Evolutionary conservation across 2,329 filamentous ascomycete genomes (phyloP).

Genomic region (Diaporthe helianthi): DNA sequence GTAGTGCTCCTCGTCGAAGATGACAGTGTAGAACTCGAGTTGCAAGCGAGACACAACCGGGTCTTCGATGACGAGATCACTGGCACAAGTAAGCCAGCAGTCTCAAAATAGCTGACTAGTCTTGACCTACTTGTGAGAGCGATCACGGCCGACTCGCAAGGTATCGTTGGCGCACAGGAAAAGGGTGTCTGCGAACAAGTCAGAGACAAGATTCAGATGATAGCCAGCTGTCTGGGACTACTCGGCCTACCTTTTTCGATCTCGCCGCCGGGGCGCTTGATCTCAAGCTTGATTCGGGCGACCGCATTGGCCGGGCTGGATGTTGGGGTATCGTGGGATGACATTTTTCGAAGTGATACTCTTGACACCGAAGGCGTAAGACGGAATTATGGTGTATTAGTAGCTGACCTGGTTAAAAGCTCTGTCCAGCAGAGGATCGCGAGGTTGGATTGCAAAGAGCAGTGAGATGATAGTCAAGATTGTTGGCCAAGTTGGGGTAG

Average conservation of each 20-base stretch:
- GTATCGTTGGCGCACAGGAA: constrained; percentile 12
- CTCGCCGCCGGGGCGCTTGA: neutral
- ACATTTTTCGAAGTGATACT: constrained; percentile 1
- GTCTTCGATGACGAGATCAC: constrained; percentile 50
- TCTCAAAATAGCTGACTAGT: neutral
- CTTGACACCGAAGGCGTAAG: neutral
- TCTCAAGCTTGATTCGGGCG: constrained; percentile 11
- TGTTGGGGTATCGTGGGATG: neutral
- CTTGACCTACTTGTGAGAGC: constrained; percentile 38
- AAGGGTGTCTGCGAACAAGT: neutral
- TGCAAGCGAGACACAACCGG: constrained; percentile 58
- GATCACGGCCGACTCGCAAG: constrained; percentile 42
- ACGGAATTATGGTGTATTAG: neutral
- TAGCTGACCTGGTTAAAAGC: neutral
- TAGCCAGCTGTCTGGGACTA: neutral
- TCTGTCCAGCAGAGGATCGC: constrained; percentile 25
- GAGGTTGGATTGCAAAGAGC: neutral
- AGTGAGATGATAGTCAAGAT: neutral
- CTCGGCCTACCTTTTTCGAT: neutral
- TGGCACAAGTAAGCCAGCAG: constrained; percentile 35
- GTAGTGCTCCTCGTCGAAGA: constrained; percentile 50
- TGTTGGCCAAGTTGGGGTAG: neutral
- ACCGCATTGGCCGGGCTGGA: neutral
- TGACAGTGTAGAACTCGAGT: constrained; percentile 61
- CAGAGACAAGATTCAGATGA: too few species aligned